Conservation (phyloP, 164 flowering plant species). For the Vitis rupestris region DNA sequence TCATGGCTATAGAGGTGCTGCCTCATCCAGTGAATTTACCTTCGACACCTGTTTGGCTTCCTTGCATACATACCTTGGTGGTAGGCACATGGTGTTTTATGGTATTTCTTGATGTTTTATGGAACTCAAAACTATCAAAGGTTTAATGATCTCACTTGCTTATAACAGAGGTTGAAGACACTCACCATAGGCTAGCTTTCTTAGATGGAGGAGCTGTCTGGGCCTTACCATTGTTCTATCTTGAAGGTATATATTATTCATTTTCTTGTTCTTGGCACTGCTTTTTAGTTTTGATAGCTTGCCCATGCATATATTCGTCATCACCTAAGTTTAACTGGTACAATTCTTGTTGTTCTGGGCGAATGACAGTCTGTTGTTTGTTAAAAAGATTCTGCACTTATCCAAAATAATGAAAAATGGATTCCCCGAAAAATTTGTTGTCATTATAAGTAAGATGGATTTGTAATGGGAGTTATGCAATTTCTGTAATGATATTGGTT, state of each 20-base stretch:
- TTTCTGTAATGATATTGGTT: too few species aligned
- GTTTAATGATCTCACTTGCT: constrained; percentile 12
- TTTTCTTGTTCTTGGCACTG: neutral
- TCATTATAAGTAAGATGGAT: too few species aligned
- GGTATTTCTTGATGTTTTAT: neutral
- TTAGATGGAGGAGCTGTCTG: constrained; percentile 78
- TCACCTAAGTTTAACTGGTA: too few species aligned
- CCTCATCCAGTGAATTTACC: constrained; percentile 37
- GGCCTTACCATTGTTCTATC: constrained; percentile 71
- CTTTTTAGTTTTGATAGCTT: too few species aligned
- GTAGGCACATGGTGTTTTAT: constrained; percentile 32
- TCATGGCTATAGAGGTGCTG: constrained; percentile 38
- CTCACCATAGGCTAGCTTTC: constrained; percentile 61
- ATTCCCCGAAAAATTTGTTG: too few species aligned
- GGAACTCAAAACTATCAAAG: neutral
- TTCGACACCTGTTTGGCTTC: constrained; percentile 75
- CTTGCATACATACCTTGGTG: constrained; percentile 92
- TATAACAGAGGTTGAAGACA: constrained; percentile 84
- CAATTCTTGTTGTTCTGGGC: too few species aligned
- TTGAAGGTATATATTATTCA: constrained; percentile 50
- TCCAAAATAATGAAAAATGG: too few species aligned
- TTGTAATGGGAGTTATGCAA: too few species aligned
- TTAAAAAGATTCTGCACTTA: too few species aligned
- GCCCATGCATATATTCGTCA: too few species aligned
- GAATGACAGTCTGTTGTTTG: too few species aligned